phyloP scores from a whole-genome alignment of 2,329 filamentous ascomycete genomes.

The Myotisia sp. region DNA sequence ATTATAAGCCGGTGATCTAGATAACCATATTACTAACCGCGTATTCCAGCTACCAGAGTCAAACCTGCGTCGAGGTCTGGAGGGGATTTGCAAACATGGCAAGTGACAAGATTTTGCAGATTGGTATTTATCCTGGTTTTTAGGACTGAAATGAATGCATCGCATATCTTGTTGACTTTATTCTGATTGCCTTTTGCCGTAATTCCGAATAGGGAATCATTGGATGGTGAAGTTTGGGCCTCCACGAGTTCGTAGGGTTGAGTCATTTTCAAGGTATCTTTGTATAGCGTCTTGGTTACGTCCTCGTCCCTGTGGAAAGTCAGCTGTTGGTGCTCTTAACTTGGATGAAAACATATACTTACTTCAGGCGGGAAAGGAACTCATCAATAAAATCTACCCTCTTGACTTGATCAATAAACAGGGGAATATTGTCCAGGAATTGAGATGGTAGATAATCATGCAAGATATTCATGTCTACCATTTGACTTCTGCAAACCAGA shows the following conservation, averaged over 20 bases:
- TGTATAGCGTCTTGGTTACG: slow-evolving; percentile 85
- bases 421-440: slow-evolving; percentile 59
- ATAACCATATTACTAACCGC: slow-evolving; percentile 23
- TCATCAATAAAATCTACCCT: slow-evolving; percentile 74
- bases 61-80: slow-evolving; percentile 81
- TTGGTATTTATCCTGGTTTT: slow-evolving; percentile 47
- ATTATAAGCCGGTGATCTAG: background rate
- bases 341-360: slow-evolving; percentile 24
- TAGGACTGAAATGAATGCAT: slow-evolving; percentile 62
- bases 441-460: slow-evolving; percentile 84
- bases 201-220: slow-evolving; percentile 1
- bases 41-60: slow-evolving; percentile 58
- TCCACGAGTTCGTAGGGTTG: slow-evolving; percentile 18
- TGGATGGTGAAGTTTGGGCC: slow-evolving; percentile 4
- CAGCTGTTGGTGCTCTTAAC: too few relatives aligned
- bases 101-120: slow-evolving; percentile 84
- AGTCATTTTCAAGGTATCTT: slow-evolving; percentile 54
- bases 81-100: slow-evolving; percentile 83
- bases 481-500: slow-evolving; percentile 72
- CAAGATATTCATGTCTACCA: slow-evolving; percentile 95
- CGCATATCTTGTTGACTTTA: slow-evolving; percentile 81
- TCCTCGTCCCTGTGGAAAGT: slow-evolving; percentile 54
- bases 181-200: slow-evolving; percentile 16
- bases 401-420: slow-evolving; percentile 73
- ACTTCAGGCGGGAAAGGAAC: slow-evolving; percentile 75